Base-by-base conservation (phyloP, 495 filamentous ascomycete species). In the Barbatosphaeria neglecta region DNA sequence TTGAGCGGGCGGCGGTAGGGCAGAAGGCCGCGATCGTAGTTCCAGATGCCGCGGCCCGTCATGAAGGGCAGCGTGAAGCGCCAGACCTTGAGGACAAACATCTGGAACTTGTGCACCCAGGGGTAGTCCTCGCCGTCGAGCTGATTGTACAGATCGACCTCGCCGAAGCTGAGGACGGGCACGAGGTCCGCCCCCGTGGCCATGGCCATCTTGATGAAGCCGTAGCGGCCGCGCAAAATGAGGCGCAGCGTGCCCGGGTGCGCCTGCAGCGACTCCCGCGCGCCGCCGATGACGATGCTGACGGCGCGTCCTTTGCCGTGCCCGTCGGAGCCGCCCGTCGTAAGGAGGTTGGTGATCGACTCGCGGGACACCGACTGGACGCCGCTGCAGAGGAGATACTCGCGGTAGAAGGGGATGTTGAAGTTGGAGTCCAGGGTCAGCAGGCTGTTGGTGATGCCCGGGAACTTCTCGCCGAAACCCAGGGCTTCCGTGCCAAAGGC, bases 81-180 rank as follows among this genome's bases (percentile, higher is more conserved):
- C 62, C 92, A 70, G 1, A 82, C 67, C 47, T 79, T 81, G 67
- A 97, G 90, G 23, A 92, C 68, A 11, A 82, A 63, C 68, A 92
- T 77, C 63, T 98, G 92, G 16, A 83, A 50, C 58, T 75, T 78
- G 61, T 87, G 81, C 47, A 96, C 76, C 7, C 69, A 53, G 2
- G 89, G 87, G 54, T 92, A 87, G 22, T 71, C 59, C 37, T 78
- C 69, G 0, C 84, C 76, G 33, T 78, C 68, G 25, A 95, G 61
- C 63, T 96, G 90, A 47, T 96, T 86, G 65, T 96, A 98, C 0
- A 98, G 67, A 49, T 96, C 86, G 56, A 96, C 97, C 67, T 98
- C 92, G 22, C 92, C 92, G 59, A 98, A 97, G 2, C 78, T 81
- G 2, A 98, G 64, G 1, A 95, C 87, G 0, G 92, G 92, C 0